Evolutionary conservation across 148 eudicot species (phyloP), one percentile per base, ranked within the genome.

Genomic region (Rhododendron ferrugineum): DNA sequence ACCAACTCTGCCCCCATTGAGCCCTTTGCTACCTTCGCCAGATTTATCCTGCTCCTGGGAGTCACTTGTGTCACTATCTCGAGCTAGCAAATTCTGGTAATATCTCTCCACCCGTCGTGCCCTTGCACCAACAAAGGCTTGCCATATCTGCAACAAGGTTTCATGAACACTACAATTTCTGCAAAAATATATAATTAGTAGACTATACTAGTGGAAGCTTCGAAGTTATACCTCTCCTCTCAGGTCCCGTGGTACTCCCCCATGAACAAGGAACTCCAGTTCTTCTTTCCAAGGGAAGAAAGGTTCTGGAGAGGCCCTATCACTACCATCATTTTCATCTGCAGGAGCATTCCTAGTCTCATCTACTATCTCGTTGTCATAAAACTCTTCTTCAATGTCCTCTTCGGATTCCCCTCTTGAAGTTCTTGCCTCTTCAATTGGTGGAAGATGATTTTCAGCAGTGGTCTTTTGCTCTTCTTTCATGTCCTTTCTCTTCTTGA

Each of bases 241-340:
- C 44, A 96, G 92, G 86, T 92, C 87, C 93, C 92, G 92, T 70
- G 99, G 99, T 66, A 96, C 92, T 84, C 99, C 99, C 86, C 95
- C 98, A 58, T 73, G 99, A 85, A 96, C 99, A 75, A 96, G 99
- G 86, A 89, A 91, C 90, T 93, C 96, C 62, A 96, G 86, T 89
- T 96, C 99, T 89, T 94, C 90, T 86, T 92, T 93, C 94, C 91
- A 91, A 75, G 95, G 91, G 83, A 88, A 89, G 16, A 79, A 78
- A 76, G 87, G 34, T 82, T 89, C 91, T 18, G 88, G 81, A 66
- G 83, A 56, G 26, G 37, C 85, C 34, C 30, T 79, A 85, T 75
- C 89, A 83, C 62, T 72, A 37, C 28, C 62, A 86, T 34, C 82
- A 81, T 42, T 86, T 64, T 40, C 88, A 56, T 78, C 89, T 40